Evolutionary conservation across 352 stramenopile species (phyloP).

Genomic region (Pythium chondricola): DNA sequence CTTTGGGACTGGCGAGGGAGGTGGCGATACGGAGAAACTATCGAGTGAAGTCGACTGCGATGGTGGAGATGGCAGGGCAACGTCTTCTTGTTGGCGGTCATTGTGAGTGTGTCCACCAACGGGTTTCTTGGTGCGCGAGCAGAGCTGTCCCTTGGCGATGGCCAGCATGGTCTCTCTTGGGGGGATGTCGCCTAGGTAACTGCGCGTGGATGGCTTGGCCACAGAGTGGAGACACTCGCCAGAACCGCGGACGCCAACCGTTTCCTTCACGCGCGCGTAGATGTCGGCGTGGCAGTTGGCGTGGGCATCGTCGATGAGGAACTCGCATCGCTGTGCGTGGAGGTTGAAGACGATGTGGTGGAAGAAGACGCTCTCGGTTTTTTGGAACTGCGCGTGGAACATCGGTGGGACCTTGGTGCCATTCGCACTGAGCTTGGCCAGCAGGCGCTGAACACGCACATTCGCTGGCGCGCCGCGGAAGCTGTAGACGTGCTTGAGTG

Average conservation of each 20-base stretch:
- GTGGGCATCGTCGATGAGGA: conserved; percentile 42
- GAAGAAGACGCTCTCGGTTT: conserved; percentile 71
- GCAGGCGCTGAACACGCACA: conserved; percentile 51
- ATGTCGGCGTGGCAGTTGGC: conserved; percentile 49
- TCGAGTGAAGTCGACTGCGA: neutral
- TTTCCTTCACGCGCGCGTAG: conserved; percentile 19
- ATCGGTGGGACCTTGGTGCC: conserved; percentile 39
- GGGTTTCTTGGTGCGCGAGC: conserved; percentile 26
- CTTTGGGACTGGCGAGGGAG: neutral
- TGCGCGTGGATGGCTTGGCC: conserved; percentile 18
- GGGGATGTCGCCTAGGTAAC: conserved; percentile 36
- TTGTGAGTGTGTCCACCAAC: conserved; percentile 7
- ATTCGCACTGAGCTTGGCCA: conserved; percentile 49
- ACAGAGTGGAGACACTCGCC: conserved; percentile 27
- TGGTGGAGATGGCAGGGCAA: too few relatives aligned
- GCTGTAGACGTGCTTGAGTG: conserved; percentile 67
- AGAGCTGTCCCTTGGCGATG: conserved; percentile 41
- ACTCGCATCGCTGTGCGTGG: conserved; percentile 31
- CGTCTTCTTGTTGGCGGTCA: too few relatives aligned
- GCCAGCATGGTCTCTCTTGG: conserved; percentile 31
- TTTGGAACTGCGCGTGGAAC: conserved; percentile 49
- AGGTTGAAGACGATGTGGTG: conserved; percentile 75
- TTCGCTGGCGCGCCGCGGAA: conserved; percentile 51
- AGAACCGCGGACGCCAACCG: conserved; percentile 8
- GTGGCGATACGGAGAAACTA: neutral